These are phyloP conservation scores for Mollisia scopiformis DNA, from an alignment of 2,329 filamentous ascomycete species.

Conservation along the genomic window DNA sequence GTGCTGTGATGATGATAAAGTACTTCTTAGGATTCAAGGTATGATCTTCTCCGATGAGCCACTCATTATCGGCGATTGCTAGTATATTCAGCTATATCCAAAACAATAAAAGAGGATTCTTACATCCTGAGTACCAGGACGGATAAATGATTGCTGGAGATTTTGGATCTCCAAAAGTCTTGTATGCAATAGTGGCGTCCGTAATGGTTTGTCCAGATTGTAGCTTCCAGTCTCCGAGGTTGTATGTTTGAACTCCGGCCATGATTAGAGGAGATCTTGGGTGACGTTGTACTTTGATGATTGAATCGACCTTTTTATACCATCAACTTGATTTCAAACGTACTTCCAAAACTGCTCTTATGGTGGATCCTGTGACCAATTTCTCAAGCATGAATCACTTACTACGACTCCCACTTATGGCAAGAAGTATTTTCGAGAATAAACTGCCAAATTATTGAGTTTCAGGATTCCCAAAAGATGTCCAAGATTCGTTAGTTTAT, in stretches of 20 bases:
- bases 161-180: constrained; percentile 68
- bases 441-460: too few species aligned
- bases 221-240: constrained; percentile 68
- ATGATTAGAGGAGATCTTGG: constrained; percentile 8
- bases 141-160: constrained; percentile 75
- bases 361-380: neutral
- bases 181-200: constrained; percentile 74
- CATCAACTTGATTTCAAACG: neutral
- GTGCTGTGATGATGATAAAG: constrained; percentile 69
- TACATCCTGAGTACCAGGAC: constrained; percentile 72
- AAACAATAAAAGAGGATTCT: constrained; percentile 23
- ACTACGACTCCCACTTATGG: neutral
- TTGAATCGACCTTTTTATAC: neutral
- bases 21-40: constrained; percentile 66
- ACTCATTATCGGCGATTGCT: constrained; percentile 71
- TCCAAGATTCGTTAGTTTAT: too few species aligned
- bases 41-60: constrained; percentile 58
- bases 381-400: neutral
- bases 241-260: constrained; percentile 47
- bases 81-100: constrained; percentile 21
- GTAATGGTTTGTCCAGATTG: constrained; percentile 65
- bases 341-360: neutral
- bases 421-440: neutral
- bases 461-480: neutral
- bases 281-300: neutral